Base-by-base conservation (phyloP, 495 filamentous ascomycete species). In the Penicillium dipodomyicola region DNA sequence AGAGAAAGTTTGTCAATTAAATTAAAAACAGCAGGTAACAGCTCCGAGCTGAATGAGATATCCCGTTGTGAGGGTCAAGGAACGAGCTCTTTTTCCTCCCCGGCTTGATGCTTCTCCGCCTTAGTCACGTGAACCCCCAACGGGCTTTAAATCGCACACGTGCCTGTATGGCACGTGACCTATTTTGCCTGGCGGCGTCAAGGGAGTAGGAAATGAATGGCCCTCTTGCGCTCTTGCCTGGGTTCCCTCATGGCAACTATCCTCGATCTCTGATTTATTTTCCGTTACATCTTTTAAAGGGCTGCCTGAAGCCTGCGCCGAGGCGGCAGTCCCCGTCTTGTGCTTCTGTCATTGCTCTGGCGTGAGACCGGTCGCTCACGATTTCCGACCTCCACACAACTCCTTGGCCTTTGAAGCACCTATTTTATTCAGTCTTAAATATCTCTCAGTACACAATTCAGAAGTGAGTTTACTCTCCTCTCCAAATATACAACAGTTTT, bases 271-370 rank as follows among this genome's bases (percentile, higher is more conserved):
- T 68, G 59, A 62, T 54, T 57, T 56, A 56, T 56, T 57, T 65
- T 55, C 63, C 54, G 49, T 55, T 41, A 63, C 49, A 59, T 70
- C 57, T 53, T 62, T 63, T 40, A 56, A 63, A 61, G 65, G 65
- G 65, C 51, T 66, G 64, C 57, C 60, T 66, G 39, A 52, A 68
- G 72, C 67, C 70, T 63, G 58, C 70, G 64, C 62, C 56, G 68
- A 69, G 72, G 69, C 72, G 70, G 72, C 25, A 63, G 44, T 60
- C 51, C 51, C 68, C 67, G 68, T 73, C 67, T 68, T 62, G 68
- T 65, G 64, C 65, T 68, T 69, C 57, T 54, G 56, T 64, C 46
- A 63, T 64, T 65, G 58, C 55, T 56, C 45, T 66, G 58, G 63
- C 65, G 68, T 62, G 59, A 63, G 60, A 62, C 64, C 67, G 69